These are phyloP conservation scores for Jamesozyma jinghongensis DNA, from an alignment of 805 yeast genomes.

Conservation along the genomic window DNA sequence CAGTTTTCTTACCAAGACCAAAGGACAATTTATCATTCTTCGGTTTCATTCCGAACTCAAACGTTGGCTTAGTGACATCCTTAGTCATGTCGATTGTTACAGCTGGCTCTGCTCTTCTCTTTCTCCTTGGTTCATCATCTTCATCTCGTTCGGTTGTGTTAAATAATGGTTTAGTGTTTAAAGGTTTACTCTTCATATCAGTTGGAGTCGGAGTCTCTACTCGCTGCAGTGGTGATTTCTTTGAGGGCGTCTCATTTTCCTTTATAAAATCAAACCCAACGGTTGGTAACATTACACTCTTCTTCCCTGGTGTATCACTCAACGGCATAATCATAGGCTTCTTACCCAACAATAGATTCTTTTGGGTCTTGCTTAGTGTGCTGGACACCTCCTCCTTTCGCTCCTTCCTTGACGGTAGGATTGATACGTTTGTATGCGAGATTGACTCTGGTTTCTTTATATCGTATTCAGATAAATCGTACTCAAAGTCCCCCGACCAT, in stretches of 20 bases:
- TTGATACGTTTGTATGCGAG: neutral
- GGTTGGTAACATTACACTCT: slow-evolving; percentile 19
- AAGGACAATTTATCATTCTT: no score
- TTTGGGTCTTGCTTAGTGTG: slow-evolving; percentile 11
- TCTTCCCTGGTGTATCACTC: neutral
- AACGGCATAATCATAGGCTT: neutral
- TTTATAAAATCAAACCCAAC: slow-evolving; percentile 28
- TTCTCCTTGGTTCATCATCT: slow-evolving; percentile 7
- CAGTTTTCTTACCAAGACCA: no score
- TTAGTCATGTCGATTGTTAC: slow-evolving; percentile 7
- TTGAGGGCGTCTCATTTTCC: slow-evolving; percentile 15
- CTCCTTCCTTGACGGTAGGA: neutral
- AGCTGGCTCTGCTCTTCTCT: no score
- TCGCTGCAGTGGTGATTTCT: slow-evolving; percentile 2
- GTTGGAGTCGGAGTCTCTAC: neutral
- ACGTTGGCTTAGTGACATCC: slow-evolving; percentile 6
- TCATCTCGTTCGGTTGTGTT: neutral
- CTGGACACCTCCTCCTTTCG: neutral
- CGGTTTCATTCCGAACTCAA: slow-evolving; percentile 5
- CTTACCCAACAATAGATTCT: slow-evolving; percentile 9
- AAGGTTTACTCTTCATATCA: neutral
- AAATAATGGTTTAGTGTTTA: no score
- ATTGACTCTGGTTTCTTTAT: slow-evolving; percentile 7
- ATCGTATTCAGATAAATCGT: slow-evolving; percentile 18
- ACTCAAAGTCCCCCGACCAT: slow-evolving; percentile 27